Base-by-base conservation (phyloP, 805 yeast species). In the Saccharomycopsis fibuligera region DNA sequence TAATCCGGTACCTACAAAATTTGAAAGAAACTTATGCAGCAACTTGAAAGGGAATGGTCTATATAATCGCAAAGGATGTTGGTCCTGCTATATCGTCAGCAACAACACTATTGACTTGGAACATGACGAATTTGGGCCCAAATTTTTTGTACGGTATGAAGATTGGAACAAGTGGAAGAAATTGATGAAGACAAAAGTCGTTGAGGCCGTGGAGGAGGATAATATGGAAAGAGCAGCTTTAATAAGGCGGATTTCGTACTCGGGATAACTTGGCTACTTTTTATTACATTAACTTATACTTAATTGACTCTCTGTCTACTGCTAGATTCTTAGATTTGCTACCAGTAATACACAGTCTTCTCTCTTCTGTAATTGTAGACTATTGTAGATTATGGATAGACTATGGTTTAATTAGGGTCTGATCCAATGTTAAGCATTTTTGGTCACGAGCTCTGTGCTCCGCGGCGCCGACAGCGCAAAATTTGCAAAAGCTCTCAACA, bases 151-250 rank as follows among this genome's bases (percentile, higher is more conserved):
- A 19, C 27, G 38, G 8, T 47, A 21, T 31, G 50, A 47, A 87
- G 88, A 0, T 78, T 83, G 54, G 80, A 74, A 59, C 90, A 88
- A 0, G 66, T 85, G 43, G 93, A 83, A 60, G 90, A 84, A 58
- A 69, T 84, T 41, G 88, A 83, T 49, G 90, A 87, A 8, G 88
- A 82, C 19, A 83, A 70, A 60, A 57, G 62, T 58, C 66, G 67
- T 41, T 58, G 70, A 70, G 24, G 63, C 70, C 60, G 70, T 64
- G 45, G 62, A 66, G 33, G 66, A 70, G 25, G 72, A 70, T 56
- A 51, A 68, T 37, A 72, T 74, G 59, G 68, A 66, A 52, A 71
- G 69, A 48, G 55, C 22, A 4, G 16, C 33, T 10, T 17, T 46
- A 8, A 41, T 46, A 6, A 40, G 49, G 25, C 27, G 35, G 16